These are phyloP conservation scores for Cajanus cajan DNA, from an alignment of 306 rosid genomes.

Conservation along the genomic window DNA sequence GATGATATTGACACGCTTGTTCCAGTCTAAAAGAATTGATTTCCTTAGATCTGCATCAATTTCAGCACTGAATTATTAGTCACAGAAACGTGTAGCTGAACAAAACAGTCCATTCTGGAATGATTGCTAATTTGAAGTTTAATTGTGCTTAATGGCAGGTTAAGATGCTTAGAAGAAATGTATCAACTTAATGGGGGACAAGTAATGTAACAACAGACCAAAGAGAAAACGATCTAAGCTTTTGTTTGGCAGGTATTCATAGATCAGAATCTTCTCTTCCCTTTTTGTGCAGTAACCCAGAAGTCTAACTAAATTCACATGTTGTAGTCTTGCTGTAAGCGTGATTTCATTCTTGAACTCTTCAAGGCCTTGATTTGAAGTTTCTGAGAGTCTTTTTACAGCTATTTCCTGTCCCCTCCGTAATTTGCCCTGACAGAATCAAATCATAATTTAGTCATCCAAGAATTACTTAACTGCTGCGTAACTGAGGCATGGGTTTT, in stretches of 20 bases:
- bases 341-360: slow-evolving; percentile 48
- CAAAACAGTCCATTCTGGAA: neutral
- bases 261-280: slow-evolving; percentile 51
- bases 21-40: slow-evolving; percentile 47
- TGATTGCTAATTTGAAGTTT: slow-evolving; percentile 3
- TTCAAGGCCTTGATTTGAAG: slow-evolving; percentile 53
- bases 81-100: neutral
- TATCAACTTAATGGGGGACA: neutral
- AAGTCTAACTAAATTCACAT: slow-evolving; percentile 57
- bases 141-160: neutral
- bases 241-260: slow-evolving; percentile 53
- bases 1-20: slow-evolving; percentile 47
- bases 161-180: neutral
- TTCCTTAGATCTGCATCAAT: slow-evolving; percentile 45
- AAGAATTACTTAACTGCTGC: neutral
- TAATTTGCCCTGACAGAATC: slow-evolving; percentile 46
- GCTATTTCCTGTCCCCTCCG: slow-evolving; percentile 47
- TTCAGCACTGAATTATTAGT: slow-evolving; percentile 22
- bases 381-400: slow-evolving; percentile 51
- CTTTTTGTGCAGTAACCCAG: slow-evolving; percentile 47
- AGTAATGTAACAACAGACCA: slow-evolving; percentile 30
- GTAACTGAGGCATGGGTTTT: neutral
- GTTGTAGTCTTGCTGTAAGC: slow-evolving; percentile 52
- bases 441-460: neutral
- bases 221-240: slow-evolving; percentile 56